Percentiles rank a stretch among this genome's conserved stretches.
These are phyloP conservation scores for Chytriomyces confervae DNA, from an alignment of 192 early-diverging fungal species.

Conservation along the genomic window DNA sequence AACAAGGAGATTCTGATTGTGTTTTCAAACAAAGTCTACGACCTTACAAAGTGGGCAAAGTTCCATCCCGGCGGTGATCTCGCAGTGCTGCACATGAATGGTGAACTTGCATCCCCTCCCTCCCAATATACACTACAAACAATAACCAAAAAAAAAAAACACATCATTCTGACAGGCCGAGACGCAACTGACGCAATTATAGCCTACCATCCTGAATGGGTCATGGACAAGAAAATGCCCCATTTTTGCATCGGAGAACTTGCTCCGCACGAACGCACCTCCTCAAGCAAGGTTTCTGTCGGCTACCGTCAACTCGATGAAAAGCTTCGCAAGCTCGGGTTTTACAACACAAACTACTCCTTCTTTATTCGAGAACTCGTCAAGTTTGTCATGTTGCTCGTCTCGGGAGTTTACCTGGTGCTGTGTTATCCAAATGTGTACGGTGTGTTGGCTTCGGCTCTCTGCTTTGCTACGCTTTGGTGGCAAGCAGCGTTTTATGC, in stretches of 20 bases:
- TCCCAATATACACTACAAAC: too few species aligned
- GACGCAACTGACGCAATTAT: conserved; percentile 92
- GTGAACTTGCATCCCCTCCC: conserved; percentile 44
- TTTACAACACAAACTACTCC: conserved; percentile 68
- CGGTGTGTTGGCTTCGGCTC: conserved; percentile 38
- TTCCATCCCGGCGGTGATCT: conserved; percentile 92
- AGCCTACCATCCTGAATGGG: conserved; percentile 83
- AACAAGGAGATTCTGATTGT: conserved; percentile 76
- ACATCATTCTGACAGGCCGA: conserved; percentile 21
- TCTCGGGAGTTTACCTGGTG: conserved; percentile 37
- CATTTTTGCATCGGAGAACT: conserved; percentile 83
- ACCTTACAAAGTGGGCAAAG: conserved; percentile 73
- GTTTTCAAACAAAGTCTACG: conserved; percentile 86
- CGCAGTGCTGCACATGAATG: conserved; percentile 85
- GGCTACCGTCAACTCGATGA: conserved; percentile 72
- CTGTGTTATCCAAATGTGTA: conserved; percentile 38
- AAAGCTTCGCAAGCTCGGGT: conserved; percentile 65
- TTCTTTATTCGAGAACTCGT: conserved; percentile 59
- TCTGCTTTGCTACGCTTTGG: conserved; percentile 53
- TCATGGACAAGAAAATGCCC: conserved; percentile 75
- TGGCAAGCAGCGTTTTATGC: conserved; percentile 88
- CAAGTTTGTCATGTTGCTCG: conserved; percentile 48
- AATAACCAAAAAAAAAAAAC: too few species aligned
- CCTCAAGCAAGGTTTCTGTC: conserved; percentile 29
- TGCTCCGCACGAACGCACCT: conserved; percentile 8